Conservation (phyloP, 2,329 filamentous ascomycete genomes). For the Botryotinia calthae region DNA sequence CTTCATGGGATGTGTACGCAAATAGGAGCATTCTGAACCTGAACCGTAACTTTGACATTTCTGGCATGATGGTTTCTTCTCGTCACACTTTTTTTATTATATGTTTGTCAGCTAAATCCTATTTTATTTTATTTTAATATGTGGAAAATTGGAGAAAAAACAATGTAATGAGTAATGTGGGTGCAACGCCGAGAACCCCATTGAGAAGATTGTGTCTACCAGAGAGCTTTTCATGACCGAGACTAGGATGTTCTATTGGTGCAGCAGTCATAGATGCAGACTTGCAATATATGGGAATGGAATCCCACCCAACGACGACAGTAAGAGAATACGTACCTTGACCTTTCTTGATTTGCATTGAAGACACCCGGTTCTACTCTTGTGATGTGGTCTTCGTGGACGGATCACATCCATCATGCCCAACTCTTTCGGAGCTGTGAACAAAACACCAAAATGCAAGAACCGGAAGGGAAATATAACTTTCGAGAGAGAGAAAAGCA, state of each 20-base stretch:
- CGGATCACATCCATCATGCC: constrained; percentile 17
- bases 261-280: neutral
- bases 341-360: constrained; percentile 41
- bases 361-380: constrained; percentile 38
- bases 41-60: constrained; percentile 32
- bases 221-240: neutral
- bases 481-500: neutral
- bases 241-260: constrained; percentile 2
- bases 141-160: neutral
- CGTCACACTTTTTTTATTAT: constrained; percentile 31
- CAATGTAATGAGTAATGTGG: neutral
- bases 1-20: constrained; percentile 34
- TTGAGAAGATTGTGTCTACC: neutral
- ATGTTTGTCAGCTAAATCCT: neutral
- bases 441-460: neutral
- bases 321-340: constrained; percentile 35
- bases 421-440: no score
- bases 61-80: constrained; percentile 34
- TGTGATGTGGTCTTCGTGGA: constrained; percentile 35
- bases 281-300: neutral
- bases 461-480: neutral
- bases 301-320: neutral
- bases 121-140: neutral
- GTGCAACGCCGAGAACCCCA: neutral
- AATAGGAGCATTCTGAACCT: constrained; percentile 33